Percentiles rank a stretch among this genome's conserved stretches.
Conservation (phyloP, 2,329 filamentous ascomycete genomes). For the Penicillium sclerotigenum region DNA sequence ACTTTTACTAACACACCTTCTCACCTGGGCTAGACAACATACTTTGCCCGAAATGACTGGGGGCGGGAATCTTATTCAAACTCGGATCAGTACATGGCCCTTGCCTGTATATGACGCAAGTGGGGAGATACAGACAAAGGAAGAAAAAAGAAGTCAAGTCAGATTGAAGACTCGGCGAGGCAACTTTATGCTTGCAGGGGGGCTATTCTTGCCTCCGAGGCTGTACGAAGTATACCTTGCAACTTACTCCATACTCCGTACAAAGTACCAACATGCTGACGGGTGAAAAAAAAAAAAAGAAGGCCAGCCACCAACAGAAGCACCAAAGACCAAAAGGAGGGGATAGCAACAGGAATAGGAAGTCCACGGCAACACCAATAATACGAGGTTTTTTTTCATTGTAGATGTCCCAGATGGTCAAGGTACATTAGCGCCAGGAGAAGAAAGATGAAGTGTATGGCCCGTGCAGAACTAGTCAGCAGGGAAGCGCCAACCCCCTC, state of each 20-base stretch:
- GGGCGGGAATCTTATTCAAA: not conserved
- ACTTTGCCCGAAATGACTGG: not conserved
- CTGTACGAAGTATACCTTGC: too few species aligned
- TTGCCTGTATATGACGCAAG: conserved; percentile 10
- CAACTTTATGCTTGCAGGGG: not conserved
- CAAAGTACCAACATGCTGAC: too few species aligned
- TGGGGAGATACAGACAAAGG: not conserved
- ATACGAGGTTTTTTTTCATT: not conserved
- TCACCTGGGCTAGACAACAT: not conserved
- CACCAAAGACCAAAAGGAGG: not conserved
- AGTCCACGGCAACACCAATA: not conserved
- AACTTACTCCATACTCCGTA: too few species aligned
- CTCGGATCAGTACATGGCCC: conserved; percentile 2
- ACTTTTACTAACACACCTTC: too few species aligned
- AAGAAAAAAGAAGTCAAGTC: not conserved
- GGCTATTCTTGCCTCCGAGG: not conserved
- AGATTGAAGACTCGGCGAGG: conserved; percentile 2
- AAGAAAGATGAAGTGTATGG: conserved; percentile 10
- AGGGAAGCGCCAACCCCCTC: conserved; percentile 1
- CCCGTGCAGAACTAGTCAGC: conserved; percentile 7
- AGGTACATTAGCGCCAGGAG: conserved; percentile 12
- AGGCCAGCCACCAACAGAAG: conserved; percentile 2
- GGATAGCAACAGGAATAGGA: not conserved
- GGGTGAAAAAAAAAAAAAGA: not conserved
- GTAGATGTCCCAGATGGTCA: conserved; percentile 2